Conservation (phyloP, 78 protist genomes). For the Dictyostelium brefeldianum region DNA sequence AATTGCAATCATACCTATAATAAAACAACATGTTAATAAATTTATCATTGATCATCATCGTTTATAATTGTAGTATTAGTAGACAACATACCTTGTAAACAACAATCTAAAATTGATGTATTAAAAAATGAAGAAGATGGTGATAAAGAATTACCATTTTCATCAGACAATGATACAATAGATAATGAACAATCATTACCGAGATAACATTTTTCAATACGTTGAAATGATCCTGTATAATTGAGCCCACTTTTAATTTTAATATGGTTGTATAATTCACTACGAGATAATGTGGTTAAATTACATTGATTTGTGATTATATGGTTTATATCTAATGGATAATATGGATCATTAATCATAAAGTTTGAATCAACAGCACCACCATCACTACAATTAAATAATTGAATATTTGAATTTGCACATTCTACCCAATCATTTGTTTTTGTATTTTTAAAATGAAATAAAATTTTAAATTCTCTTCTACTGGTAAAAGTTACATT, state of each 20-base stretch:
- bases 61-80: too few relatives aligned
- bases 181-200: neutral
- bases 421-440: constrained; percentile 31
- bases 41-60: too few relatives aligned
- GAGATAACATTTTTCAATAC: neutral
- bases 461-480: constrained; percentile 40
- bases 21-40: too few relatives aligned
- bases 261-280: neutral
- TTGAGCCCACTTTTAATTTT: constrained; percentile 37
- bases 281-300: neutral
- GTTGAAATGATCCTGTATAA: constrained; percentile 53
- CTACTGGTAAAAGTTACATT: neutral
- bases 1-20: too few relatives aligned
- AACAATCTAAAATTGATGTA: constrained; percentile 41
- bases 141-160: neutral
- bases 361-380: too few relatives aligned
- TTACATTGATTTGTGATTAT: too few relatives aligned
- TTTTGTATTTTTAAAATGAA: neutral
- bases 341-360: too few relatives aligned
- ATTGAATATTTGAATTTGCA: neutral
- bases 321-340: too few relatives aligned
- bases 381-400: neutral
- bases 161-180: too few relatives aligned
- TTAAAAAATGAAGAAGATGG: constrained; percentile 29
- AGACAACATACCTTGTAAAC: constrained; percentile 16